These are phyloP conservation scores for Phialophora macrospora DNA, from an alignment of 2,329 filamentous ascomycete genomes.

Conservation along the genomic window DNA sequence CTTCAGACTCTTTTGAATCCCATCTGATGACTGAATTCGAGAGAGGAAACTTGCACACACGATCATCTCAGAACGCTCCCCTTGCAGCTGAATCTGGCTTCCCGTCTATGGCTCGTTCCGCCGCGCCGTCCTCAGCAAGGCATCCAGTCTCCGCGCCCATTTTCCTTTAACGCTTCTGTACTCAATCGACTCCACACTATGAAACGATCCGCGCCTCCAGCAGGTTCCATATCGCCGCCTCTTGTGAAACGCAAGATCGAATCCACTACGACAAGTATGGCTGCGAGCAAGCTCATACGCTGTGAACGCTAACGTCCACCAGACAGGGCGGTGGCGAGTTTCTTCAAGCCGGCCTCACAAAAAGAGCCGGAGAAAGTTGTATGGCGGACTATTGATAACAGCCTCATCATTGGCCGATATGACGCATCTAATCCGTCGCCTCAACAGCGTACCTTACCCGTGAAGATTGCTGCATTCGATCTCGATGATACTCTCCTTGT, in stretches of 20 bases:
- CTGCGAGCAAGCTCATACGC: neutral
- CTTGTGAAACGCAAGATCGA: conserved; percentile 61
- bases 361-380: conserved; percentile 76
- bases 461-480: conserved; percentile 54
- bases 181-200: conserved; percentile 24
- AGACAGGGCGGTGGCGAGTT: conserved; percentile 70
- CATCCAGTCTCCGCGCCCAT: neutral
- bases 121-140: neutral
- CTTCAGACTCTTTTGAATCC: neutral
- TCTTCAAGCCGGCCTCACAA: conserved; percentile 86
- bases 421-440: conserved; percentile 24
- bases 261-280: conserved; percentile 59
- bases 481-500: conserved; percentile 83
- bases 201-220: conserved; percentile 47
- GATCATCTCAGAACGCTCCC: neutral
- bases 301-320: conserved; percentile 17
- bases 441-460: conserved; percentile 24
- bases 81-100: conserved; percentile 23
- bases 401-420: conserved; percentile 78
- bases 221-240: conserved; percentile 61
- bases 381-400: conserved; percentile 71
- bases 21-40: neutral
- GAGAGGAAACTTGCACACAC: neutral
- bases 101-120: conserved; percentile 21
- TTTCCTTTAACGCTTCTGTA: conserved; percentile 6